Evolutionary conservation across 371 early-diverging fungal species (phyloP), one percentile per base, ranked within the genome.

Genomic region (Rhizomucor miehei): DNA sequence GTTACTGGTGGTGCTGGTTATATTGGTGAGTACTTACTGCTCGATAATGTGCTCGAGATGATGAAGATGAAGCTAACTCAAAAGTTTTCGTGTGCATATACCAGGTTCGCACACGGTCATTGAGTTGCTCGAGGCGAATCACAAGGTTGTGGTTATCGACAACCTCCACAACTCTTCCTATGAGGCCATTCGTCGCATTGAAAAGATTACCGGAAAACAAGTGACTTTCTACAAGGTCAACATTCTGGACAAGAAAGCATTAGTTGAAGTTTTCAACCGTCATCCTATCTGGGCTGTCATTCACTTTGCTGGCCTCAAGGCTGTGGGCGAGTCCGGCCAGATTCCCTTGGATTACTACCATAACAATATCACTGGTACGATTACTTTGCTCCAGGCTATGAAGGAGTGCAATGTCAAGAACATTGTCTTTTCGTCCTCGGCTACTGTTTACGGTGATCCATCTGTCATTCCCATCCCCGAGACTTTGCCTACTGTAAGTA

Each of bases 61-160:
- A 17, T 20, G 13, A 24, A 9, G 25, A 5, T 8, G 13, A 19
- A 19, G 24, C 10, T 34, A 10, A 53, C 10, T 25, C 13, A 20
- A 16, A n/a, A n/a, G n/a, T n/a, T n/a, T n/a, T n/a, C n/a, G n/a
- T n/a, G n/a, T 44, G 9, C 60, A 82, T 87, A n/a, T n/a, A n/a
- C n/a, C n/a, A 73, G 95, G 96, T 45, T 93, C 93, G 14, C 95
- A 95, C 70, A 94, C 94, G 4, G 91, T 90, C 20, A 78, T 93
- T 51, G 91, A 93, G 61, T 82, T 96, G 37, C 65, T 94, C 37
- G 67, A 81, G 20, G 71, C 71, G 29, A 85, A 86, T 51, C 76
- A 79, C 53, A 67, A 80, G 35, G 89, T 93, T 1, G 89, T 94
- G 24, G 83, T 92, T 39, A 76, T 93, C 35, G 94, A 94, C 66